phyloP scores from a whole-genome alignment of 352 stramenopile genomes.

The Pythium volutum region DNA sequence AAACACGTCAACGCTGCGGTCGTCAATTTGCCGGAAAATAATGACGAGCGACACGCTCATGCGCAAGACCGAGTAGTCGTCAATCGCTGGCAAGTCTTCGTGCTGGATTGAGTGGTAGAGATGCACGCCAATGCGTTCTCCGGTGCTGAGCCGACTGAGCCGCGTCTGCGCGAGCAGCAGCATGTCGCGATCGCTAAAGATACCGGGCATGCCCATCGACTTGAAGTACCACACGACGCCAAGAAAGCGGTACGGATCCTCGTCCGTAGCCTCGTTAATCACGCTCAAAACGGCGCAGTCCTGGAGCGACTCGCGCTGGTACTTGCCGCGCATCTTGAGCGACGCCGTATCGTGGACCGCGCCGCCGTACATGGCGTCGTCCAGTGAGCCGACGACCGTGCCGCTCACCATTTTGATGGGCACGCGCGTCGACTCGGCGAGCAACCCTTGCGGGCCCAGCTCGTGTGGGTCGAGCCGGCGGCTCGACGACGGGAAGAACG shows the following conservation, averaged over 20 bases:
- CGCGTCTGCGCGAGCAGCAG: conserved; percentile 32
- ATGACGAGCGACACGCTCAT: conserved; percentile 42
- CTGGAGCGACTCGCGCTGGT: conserved; percentile 37
- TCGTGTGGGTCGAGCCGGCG: conserved; percentile 8
- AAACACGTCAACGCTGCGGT: conserved; percentile 43
- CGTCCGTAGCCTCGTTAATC: conserved; percentile 37
- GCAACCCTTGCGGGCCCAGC: conserved; percentile 28
- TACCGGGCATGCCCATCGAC: conserved; percentile 18
- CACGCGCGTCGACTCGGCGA: conserved; percentile 34
- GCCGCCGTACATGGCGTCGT: conserved; percentile 55
- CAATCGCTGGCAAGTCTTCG: conserved; percentile 35
- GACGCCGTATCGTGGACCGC: conserved; percentile 42
- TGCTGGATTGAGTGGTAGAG: conserved; percentile 56
- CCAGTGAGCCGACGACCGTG: conserved; percentile 42
- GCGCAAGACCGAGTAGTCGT: conserved; percentile 32
- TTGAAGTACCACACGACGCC: conserved; percentile 44
- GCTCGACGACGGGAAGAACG: conserved; percentile 22
- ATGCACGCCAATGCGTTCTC: conserved; percentile 55
- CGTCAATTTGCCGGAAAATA: conserved; percentile 42
- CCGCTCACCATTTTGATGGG: conserved; percentile 35
- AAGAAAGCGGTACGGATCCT: conserved; percentile 57
- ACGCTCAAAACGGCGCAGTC: conserved; percentile 44
- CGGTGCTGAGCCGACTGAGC: conserved; percentile 36
- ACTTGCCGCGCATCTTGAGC: conserved; percentile 38
- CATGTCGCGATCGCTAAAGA: conserved; percentile 45